These are phyloP conservation scores for Sparassis latifolia DNA, from an alignment of 1,284 basidiomycete genomes.

Conservation along the genomic window DNA sequence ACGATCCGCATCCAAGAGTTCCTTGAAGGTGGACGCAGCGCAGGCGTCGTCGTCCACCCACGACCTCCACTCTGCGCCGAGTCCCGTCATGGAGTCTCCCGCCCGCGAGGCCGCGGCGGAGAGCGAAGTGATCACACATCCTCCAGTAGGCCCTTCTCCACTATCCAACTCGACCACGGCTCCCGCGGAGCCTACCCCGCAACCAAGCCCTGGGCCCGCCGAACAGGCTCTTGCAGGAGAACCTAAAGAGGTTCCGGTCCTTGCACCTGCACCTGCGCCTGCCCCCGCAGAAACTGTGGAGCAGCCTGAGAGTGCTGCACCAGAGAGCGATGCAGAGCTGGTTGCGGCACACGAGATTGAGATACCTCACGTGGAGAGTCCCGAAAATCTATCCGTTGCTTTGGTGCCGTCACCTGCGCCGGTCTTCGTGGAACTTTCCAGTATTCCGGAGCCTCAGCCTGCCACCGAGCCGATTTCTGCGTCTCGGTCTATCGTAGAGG, in stretches of 20 bases:
- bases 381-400: background rate
- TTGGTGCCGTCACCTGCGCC: too few species aligned
- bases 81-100: constrained; percentile 22
- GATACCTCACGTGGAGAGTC: background rate
- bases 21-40: constrained; percentile 19
- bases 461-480: background rate
- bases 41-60: constrained; percentile 9
- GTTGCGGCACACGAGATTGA: background rate
- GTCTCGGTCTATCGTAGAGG: constrained; percentile 5
- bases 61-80: constrained; percentile 10
- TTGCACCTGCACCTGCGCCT: too few species aligned
- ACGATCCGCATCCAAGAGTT: constrained; percentile 23
- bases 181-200: background rate
- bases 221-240: constrained; percentile 1
- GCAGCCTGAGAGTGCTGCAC: background rate
- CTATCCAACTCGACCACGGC: constrained; percentile 10
- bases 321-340: background rate
- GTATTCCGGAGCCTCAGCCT: background rate
- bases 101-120: constrained; percentile 17
- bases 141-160: constrained; percentile 17
- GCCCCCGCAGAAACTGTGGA: background rate
- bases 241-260: too few species aligned
- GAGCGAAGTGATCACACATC: background rate
- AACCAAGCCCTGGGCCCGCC: constrained; percentile 5
- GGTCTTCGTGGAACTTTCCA: background rate